Evolutionary conservation across 192 early-diverging fungal species (phyloP).

Genomic region (Funneliformis mosseae): DNA sequence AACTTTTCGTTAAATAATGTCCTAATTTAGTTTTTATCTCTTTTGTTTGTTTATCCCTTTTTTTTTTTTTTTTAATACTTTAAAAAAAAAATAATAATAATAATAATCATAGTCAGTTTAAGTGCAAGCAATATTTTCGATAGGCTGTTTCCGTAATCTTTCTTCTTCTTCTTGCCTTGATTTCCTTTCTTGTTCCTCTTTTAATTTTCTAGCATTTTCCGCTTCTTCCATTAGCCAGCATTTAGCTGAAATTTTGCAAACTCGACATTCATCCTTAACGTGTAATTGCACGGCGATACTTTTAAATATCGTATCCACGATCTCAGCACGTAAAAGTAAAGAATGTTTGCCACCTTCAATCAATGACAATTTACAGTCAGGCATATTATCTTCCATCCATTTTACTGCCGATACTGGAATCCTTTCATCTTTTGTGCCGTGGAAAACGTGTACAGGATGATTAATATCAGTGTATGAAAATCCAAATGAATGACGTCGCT

Average conservation of each 20-base stretch:
- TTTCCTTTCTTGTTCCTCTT: not conserved
- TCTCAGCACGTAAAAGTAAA: constrained; percentile 43
- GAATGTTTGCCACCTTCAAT: constrained; percentile 48
- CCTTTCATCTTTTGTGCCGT: constrained; percentile 47
- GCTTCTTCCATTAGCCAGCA: constrained; percentile 22
- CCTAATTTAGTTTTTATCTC: too few species aligned
- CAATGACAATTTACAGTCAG: constrained; percentile 46
- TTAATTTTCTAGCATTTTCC: not conserved
- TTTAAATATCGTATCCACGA: constrained; percentile 48
- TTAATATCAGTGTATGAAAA: constrained; percentile 49
- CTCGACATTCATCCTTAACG: constrained; percentile 7
- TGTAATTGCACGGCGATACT: constrained; percentile 36
- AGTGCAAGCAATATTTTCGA: not conserved
- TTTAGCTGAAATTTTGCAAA: constrained; percentile 15
- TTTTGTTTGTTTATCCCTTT: too few species aligned
- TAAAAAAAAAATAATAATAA: too few species aligned
- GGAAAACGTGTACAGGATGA: constrained; percentile 47
- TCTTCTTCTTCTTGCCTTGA: not conserved
- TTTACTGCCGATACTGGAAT: constrained; percentile 46
- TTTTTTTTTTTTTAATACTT: too few species aligned
- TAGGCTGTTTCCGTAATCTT: not conserved
- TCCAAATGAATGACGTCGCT: constrained; percentile 43
- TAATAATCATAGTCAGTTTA: not conserved
- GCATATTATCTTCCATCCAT: constrained; percentile 48
- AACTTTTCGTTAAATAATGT: too few species aligned